phyloP scores from a whole-genome alignment of 2,329 filamentous ascomycete genomes.

The Ceratocystis destructans region DNA sequence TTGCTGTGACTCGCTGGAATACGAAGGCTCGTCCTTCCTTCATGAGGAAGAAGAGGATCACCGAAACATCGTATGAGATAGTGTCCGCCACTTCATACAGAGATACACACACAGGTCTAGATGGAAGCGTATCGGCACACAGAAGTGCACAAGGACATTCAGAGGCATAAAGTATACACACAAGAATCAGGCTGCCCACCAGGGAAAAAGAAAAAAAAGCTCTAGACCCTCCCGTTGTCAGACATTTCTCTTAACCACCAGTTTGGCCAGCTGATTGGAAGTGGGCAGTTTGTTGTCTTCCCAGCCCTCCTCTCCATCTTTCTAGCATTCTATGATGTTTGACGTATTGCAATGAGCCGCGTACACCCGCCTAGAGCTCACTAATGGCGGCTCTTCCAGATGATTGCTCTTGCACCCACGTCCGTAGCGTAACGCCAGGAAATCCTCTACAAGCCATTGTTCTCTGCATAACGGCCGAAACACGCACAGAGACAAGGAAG shows the following conservation, averaged over 20 bases:
- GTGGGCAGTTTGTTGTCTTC: neutral
- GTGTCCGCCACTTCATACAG: neutral
- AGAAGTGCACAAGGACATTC: neutral
- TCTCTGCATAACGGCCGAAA: conserved; percentile 7
- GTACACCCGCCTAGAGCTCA: too few relatives aligned
- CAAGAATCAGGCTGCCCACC: too few relatives aligned
- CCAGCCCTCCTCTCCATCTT: neutral
- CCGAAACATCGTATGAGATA: neutral
- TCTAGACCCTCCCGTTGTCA: too few relatives aligned
- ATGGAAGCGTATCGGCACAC: neutral
- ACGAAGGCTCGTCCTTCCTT: neutral
- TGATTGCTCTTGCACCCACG: neutral
- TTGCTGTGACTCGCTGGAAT: neutral
- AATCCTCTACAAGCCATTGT: conserved; percentile 2
- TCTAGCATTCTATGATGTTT: neutral
- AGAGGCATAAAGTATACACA: too few relatives aligned
- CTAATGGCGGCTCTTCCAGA: neutral
- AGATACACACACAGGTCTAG: neutral
- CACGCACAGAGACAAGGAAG: neutral
- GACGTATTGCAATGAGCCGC: too few relatives aligned
- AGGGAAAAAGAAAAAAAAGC: too few relatives aligned
- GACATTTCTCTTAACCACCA: neutral
- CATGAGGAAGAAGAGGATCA: neutral
- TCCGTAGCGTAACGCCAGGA: neutral
- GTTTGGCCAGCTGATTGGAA: neutral